Percentiles rank a stretch among this genome's conserved stretches.
Evolutionary conservation across 192 early-diverging fungal genomes (phyloP).

Genomic region (Gamsiella multidivaricata): DNA sequence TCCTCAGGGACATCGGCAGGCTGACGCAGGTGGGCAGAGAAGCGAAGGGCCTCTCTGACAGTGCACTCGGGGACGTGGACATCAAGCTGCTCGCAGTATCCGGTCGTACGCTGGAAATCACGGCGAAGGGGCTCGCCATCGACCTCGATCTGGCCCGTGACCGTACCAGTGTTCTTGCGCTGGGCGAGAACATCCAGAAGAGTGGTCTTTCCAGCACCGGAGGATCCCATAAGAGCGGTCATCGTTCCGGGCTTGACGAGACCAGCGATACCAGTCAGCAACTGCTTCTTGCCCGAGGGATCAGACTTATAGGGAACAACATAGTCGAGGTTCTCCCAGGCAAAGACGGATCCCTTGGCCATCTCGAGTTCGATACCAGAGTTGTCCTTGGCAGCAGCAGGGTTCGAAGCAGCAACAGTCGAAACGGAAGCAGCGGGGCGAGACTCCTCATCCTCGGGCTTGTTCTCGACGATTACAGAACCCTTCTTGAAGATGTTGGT

Average conservation of each 20-base stretch:
- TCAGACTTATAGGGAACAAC: conserved; percentile 72
- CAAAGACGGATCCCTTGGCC: conserved; percentile 63
- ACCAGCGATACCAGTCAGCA: conserved; percentile 72
- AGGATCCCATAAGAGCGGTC: conserved; percentile 86
- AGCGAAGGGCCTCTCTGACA: conserved; percentile 81
- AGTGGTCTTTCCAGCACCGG: conserved; percentile 82
- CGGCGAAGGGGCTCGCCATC: conserved; percentile 65
- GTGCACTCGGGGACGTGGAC: conserved; percentile 81
- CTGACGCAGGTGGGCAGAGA: conserved; percentile 81
- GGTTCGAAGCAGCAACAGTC: conserved; percentile 35
- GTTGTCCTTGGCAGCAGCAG: conserved; percentile 21
- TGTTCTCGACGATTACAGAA: conserved; percentile 35
- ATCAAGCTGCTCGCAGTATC: conserved; percentile 90
- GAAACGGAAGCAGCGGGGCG: conserved; percentile 52
- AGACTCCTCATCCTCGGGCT: conserved; percentile 49
- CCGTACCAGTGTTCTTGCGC: conserved; percentile 78
- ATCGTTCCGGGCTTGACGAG: conserved; percentile 81
- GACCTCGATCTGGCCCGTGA: conserved; percentile 80
- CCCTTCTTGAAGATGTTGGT: conserved; percentile 63
- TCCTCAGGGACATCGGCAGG: conserved; percentile 72
- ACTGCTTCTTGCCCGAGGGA: conserved; percentile 65
- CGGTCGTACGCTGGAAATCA: conserved; percentile 77
- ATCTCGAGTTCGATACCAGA: conserved; percentile 54
- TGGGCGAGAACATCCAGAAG: conserved; percentile 79
- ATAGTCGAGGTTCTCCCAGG: conserved; percentile 79